Conservation (phyloP, 352 stramenopile species). For the Phytophthora podocarpi region DNA sequence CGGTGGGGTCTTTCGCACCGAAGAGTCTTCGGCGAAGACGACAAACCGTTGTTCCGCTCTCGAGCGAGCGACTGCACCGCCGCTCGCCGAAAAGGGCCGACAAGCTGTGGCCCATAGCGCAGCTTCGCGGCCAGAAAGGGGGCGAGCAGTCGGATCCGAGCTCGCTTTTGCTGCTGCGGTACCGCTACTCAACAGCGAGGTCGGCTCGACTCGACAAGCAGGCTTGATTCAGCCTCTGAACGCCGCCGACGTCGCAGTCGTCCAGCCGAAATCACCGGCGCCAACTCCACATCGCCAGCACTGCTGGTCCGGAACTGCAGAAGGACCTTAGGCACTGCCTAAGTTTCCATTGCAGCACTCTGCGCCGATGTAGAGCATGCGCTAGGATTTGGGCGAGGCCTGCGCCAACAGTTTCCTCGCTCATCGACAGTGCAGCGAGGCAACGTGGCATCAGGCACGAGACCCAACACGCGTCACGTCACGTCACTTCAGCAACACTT, state of each 20-base stretch:
- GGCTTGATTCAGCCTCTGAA: not conserved
- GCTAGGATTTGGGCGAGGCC: conserved; percentile 25
- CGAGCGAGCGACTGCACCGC: conserved; percentile 29
- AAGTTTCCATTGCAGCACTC: conserved; percentile 19
- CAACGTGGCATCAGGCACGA: conserved; percentile 16
- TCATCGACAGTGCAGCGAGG: conserved; percentile 6
- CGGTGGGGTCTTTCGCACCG: conserved; percentile 15
- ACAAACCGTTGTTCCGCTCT: conserved; percentile 29
- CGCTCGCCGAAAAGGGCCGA: conserved; percentile 21
- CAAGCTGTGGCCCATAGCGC: conserved; percentile 8
- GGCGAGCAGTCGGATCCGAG: not conserved
- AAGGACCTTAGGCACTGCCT: conserved; percentile 20
- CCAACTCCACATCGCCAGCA: too few relatives aligned
- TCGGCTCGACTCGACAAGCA: not conserved
- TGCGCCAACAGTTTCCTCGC: conserved; percentile 17
- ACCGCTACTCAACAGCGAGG: too few relatives aligned
- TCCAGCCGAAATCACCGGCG: conserved; percentile 18
- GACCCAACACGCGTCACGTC: too few relatives aligned
- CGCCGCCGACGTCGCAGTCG: conserved; percentile 7
- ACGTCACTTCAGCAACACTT: conserved; percentile 15
- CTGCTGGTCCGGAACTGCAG: too few relatives aligned
- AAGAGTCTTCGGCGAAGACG: conserved; percentile 7
- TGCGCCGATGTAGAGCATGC: conserved; percentile 12
- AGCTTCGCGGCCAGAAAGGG: conserved; percentile 5
- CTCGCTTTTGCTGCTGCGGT: not conserved